Base-by-base conservation (phyloP, 2,329 filamentous ascomycete species). In the Basipetospora chlamydospora region DNA sequence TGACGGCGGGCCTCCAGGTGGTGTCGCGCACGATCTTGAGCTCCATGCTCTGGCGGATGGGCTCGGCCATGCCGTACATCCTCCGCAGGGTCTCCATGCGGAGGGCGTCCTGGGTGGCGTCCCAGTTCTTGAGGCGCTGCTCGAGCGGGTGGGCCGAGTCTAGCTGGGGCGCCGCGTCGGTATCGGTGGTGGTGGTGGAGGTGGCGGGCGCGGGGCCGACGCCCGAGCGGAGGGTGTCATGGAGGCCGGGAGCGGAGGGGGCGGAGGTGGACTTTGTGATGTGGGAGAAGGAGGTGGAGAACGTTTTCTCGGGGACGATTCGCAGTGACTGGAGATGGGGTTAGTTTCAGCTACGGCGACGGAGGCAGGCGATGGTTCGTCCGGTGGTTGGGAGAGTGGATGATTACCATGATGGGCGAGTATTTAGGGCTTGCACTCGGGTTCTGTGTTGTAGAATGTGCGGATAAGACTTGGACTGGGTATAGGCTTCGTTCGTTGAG, bases 11-110 rank as follows among this genome's bases (percentile, higher is more conserved):
- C 50, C 76, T 70, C 80, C 86, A 93, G 58, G 83, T 77, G 44
- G 84, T 80, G 42, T 80, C 76, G 43, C 74, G 65, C 13, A 83
- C 77, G 54, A 93, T 88, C 72, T 85, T 83, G 56, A 94, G 69
- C 67, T 98, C 90, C 90, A 98, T 95, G 42, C 80, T 83, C 38
- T 88, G 76, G 39, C 86, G 77, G 49, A 96, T 77, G 3, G 90
- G 90, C 70, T 96, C 90, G 18, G 82, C 84, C 50, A 95, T 79
- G 45, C 90, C 90, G 58, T 86, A 96, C 32, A 84, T 78, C 46
- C 85, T 81, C 45, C 85, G 77, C 49, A 96, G 73, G 36, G 77
- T 70, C 62, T 87, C 77, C 82, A 94, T 90, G 61, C 92, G 90
- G 55, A 94, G 61, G 23, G 66, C 58, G 49, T 94, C 80, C 62